Evolutionary conservation across 768 basidiomycete species (phyloP), one percentile per base, ranked within the genome.

Genomic region (Termitomyces sp.): DNA sequence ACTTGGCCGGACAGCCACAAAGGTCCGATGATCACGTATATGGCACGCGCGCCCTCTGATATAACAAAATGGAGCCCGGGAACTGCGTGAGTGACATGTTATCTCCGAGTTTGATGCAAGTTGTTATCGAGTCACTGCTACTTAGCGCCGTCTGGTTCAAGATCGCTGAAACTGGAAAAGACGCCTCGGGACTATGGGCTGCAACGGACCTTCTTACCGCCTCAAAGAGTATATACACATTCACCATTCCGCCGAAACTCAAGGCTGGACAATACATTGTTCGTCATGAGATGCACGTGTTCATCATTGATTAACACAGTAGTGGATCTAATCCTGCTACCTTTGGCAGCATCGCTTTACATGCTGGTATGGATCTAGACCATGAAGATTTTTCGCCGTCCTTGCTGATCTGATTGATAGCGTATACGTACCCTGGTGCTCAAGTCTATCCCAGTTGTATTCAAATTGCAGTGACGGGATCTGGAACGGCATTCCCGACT

Each of bases 61-160:
- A 74, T 79, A 57, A 78, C 76, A 1, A 63, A 69, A 48, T 78
- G 78, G 78, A 63, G 62, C 32, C 77, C 76, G 3, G 73, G 74
- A n/a, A 75, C 64, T 24, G 62, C 65, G 78, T 79, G 44, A 26
- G 59, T 47, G 26, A 8, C 9, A 24, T 18, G 12, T 24, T 6
- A 18, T 14, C 4, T 38, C 14, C 8, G 46, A 46, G 9, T 33
- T 13, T 49, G 12, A 30, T n/a, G n/a, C 24, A 24, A 18, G 22
- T n/a, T 22, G 13, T 32, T n/a, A 18, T 4, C 38, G 14, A 32
- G 6, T 56, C 1, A 22, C 18, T 30, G 6, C 44, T 4, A 2
- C n/a, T 24, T 44, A 79, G 77, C 24, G 75, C 75, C 16, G 78
- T 80, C 5, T 80, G 80, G 80, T 80, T 80, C 75, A 80, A 81